Evolutionary conservation across 2,329 filamentous ascomycete genomes (phyloP).

Genomic region (Colletotrichum horii): DNA sequence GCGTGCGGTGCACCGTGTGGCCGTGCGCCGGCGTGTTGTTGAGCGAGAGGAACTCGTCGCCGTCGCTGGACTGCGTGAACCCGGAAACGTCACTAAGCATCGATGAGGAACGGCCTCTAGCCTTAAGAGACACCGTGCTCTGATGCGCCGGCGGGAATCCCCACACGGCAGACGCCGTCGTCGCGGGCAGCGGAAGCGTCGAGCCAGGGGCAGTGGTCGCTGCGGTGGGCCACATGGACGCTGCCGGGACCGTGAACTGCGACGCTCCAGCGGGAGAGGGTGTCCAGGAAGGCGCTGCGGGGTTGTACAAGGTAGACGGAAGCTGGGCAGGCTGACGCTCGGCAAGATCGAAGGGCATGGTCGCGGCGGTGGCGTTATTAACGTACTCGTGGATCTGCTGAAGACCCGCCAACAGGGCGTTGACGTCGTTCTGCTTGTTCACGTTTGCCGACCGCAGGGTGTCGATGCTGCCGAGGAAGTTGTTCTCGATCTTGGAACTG

Average conservation of each 20-base stretch:
- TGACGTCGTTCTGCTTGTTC: slow-evolving; percentile 45
- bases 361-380: slow-evolving; percentile 35
- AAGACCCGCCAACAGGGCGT: slow-evolving; percentile 40
- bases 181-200: slow-evolving; percentile 35
- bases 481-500: slow-evolving; percentile 48
- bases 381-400: slow-evolving; percentile 36
- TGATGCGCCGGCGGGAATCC: slow-evolving; percentile 20
- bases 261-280: slow-evolving; percentile 36
- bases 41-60: slow-evolving; percentile 38
- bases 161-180: slow-evolving; percentile 26
- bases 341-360: slow-evolving; percentile 34
- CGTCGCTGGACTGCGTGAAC: slow-evolving; percentile 67
- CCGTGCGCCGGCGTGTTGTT: slow-evolving; percentile 24
- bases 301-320: slow-evolving; percentile 26
- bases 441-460: slow-evolving; percentile 38
- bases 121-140: slow-evolving; percentile 41
- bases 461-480: slow-evolving; percentile 44
- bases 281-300: slow-evolving; percentile 33
- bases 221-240: slow-evolving; percentile 39
- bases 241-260: slow-evolving; percentile 32
- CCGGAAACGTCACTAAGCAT: slow-evolving; percentile 73
- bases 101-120: slow-evolving; percentile 65
- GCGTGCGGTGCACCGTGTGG: slow-evolving; percentile 22
- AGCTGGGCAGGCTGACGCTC: slow-evolving; percentile 9
- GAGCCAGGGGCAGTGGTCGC: slow-evolving; percentile 29